Evolutionary conservation across 495 filamentous ascomycete species (phyloP).

Genomic region (Lepidopterella palustris): DNA sequence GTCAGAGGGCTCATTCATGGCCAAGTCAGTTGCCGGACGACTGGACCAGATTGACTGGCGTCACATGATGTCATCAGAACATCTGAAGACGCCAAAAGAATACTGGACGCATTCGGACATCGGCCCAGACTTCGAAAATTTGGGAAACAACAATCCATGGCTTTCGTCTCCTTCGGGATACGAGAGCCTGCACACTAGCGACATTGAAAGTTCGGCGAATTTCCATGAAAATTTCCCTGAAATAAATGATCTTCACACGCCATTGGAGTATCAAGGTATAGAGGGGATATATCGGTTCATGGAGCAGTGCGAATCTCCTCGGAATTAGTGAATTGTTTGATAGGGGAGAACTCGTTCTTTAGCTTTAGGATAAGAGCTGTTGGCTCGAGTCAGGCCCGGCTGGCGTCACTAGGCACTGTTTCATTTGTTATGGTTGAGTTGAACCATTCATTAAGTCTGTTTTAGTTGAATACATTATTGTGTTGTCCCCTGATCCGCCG

Average conservation of each 20-base stretch:
- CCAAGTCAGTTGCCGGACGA: constrained; percentile 20
- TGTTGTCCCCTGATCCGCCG: no score
- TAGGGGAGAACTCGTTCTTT: not conserved
- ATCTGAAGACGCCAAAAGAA: constrained; percentile 14
- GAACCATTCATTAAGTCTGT: no score
- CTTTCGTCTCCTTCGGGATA: constrained; percentile 45
- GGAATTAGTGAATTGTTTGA: constrained; percentile 24
- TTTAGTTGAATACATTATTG: no score
- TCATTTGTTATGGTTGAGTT: no score
- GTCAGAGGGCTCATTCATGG: constrained; percentile 32
- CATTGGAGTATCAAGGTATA: constrained; percentile 64
- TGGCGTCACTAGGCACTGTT: not conserved
- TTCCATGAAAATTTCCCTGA: constrained; percentile 32
- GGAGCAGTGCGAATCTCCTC: constrained; percentile 70
- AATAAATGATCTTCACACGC: constrained; percentile 27
- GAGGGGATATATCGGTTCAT: constrained; percentile 85
- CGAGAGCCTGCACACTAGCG: constrained; percentile 49
- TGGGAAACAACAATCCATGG: constrained; percentile 47
- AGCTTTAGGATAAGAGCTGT: not conserved
- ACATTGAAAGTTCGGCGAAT: constrained; percentile 40
- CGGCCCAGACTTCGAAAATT: constrained; percentile 44
- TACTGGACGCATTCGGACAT: constrained; percentile 35
- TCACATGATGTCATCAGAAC: constrained; percentile 48
- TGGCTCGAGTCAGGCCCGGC: not conserved
- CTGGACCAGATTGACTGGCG: constrained; percentile 46